phyloP scores from a whole-genome alignment of 306 rosid genomes.

The Ochetophila trinervis region DNA sequence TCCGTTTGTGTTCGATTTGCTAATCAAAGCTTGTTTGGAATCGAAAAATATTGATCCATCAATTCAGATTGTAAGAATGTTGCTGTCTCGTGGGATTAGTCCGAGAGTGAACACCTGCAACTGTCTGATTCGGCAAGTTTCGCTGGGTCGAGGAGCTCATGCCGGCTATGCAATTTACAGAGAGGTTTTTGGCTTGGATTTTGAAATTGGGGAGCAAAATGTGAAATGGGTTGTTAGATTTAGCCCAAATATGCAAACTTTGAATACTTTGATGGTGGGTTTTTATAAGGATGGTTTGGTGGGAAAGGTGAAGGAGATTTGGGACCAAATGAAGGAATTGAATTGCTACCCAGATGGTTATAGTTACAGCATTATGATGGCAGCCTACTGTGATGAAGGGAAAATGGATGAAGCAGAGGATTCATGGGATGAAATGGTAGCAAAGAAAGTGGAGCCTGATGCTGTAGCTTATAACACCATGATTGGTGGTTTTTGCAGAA shows the following conservation, averaged over 20 bases:
- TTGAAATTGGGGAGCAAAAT: conserved; percentile 13
- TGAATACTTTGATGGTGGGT: conserved; percentile 58
- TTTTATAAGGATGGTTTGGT: conserved; percentile 51
- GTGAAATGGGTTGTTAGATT: conserved; percentile 36
- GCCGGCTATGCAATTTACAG: conserved; percentile 49
- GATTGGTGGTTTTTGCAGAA: conserved; percentile 74
- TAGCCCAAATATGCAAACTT: conserved; percentile 60
- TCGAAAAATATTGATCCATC: conserved; percentile 52
- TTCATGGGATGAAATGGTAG: conserved; percentile 62
- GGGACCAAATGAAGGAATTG: conserved; percentile 48
- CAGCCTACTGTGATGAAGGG: conserved; percentile 54
- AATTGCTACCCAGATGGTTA: conserved; percentile 47
- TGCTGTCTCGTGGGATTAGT: conserved; percentile 54
- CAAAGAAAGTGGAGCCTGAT: conserved; percentile 50
- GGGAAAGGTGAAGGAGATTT: conserved; percentile 50
- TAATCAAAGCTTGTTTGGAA: conserved; percentile 59
- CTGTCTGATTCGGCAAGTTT: conserved; percentile 52
- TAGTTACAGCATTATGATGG: conserved; percentile 63
- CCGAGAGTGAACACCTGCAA: conserved; percentile 63
- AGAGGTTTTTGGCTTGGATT: conserved; percentile 53
- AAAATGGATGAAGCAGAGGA: conserved; percentile 46
- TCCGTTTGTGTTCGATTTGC: conserved; percentile 73
- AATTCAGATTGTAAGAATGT: conserved; percentile 50
- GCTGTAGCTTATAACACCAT: conserved; percentile 60
- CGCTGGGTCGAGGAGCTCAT: conserved; percentile 38